Base-by-base conservation (phyloP, 192 early-diverging fungal genomes). In the Oehlia diaphana region DNA sequence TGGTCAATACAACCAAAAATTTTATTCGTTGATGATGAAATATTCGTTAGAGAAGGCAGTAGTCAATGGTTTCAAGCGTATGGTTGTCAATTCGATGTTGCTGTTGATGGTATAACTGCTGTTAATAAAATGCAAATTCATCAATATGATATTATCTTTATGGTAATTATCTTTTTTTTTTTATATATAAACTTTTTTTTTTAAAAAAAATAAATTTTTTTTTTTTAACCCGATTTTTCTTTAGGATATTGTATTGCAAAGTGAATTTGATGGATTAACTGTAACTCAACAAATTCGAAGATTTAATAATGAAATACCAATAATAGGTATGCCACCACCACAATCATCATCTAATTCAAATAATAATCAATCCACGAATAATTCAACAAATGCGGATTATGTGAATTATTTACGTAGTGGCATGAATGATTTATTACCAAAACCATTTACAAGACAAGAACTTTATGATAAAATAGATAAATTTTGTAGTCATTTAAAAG, bases 221-320 rank as follows among this genome's bases (percentile, higher is more conserved):
- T 19, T 33, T 39, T 2, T 13, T 19, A 39, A 39, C 39, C 2
- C 53, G 67, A 10, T 63, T 44, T 33, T 63, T 35, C 12, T 78
- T 26, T 83, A 88, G 88, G 92, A 94, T 76, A 91, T 93, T 63
- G 85, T 91, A 58, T 93, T 93, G 90, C 93, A 92, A 9, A 90
- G 89, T 21, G 53, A 21, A 58, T 64, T 94, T 50, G 89, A 93
- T 75, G 93, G 92, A 23, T 83, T 93, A 19, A 84, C 82, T 31
- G 92, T 91, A 1, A 91, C 92, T 8, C 84, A 83, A 2, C 88
- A 86, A 65, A 93, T 94, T 70, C 88, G 93, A n/a, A 89, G 90
- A 62, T 91, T 91, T 83, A 90, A 94, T 81, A 81, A 82, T 49
- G 73, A 82, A 66, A 91, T 90, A 4, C 92, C 92, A 8, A 93